Conservation (phyloP, 805 yeast species). For the Suhomyces tanzawaensis region DNA sequence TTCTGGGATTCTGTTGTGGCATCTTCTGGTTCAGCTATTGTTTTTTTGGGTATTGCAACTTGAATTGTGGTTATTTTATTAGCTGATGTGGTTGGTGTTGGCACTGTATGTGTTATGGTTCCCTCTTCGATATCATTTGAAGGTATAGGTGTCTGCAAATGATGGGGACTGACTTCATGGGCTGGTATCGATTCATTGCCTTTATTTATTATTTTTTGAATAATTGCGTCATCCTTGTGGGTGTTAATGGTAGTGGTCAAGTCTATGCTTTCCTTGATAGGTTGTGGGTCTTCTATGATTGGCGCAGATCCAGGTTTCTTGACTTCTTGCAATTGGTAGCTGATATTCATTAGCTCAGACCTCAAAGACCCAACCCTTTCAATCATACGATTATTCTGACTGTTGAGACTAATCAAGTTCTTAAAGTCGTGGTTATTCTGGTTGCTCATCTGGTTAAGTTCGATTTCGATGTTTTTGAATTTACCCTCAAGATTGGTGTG, state of each 20-base stretch:
- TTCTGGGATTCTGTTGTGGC: too few species aligned
- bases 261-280: conserved; percentile 1
- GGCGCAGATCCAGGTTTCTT: conserved; percentile 1
- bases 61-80: too few species aligned
- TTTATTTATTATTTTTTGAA: too few species aligned
- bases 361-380: conserved; percentile 7
- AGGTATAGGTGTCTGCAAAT: too few species aligned
- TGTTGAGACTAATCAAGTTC: conserved; percentile 6
- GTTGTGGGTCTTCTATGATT: neutral
- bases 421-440: conserved; percentile 11
- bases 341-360: conserved; percentile 8
- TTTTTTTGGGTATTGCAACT: too few species aligned
- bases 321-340: conserved; percentile 9
- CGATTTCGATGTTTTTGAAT: conserved; percentile 9
- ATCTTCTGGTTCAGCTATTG: too few species aligned
- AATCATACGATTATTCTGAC: conserved; percentile 6
- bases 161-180: too few species aligned
- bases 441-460: conserved; percentile 7
- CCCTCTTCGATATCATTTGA: too few species aligned
- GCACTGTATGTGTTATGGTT: too few species aligned
- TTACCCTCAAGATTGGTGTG: conserved; percentile 7
- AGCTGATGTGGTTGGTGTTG: too few species aligned
- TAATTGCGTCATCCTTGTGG: neutral
- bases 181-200: too few species aligned
- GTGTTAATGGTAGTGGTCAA: neutral